Evolutionary conservation across 2,329 filamentous ascomycete species (phyloP).

Genomic region (Exserohilum turcica): DNA sequence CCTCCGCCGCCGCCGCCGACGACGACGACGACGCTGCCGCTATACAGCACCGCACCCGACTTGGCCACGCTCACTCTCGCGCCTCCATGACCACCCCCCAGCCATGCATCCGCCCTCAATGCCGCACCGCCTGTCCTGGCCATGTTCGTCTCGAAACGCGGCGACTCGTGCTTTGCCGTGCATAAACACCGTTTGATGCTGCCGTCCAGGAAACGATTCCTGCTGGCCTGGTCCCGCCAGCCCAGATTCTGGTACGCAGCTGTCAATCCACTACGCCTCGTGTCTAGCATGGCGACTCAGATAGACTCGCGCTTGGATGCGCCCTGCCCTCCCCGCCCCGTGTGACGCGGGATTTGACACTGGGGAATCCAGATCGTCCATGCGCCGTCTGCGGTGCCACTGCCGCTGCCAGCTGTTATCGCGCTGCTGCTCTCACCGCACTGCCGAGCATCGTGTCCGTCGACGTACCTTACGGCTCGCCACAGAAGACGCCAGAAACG

Average conservation of each 20-base stretch:
- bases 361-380: slow-evolving; percentile 1
- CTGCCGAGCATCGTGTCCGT: not conserved
- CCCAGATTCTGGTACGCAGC: slow-evolving; percentile 14
- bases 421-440: not conserved
- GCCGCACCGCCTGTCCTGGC: not conserved
- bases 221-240: slow-evolving; percentile 6
- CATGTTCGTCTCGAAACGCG: slow-evolving; percentile 4
- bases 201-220: not conserved
- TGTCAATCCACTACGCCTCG: slow-evolving; percentile 9
- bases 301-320: not conserved
- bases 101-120: not conserved
- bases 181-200: slow-evolving; percentile 5
- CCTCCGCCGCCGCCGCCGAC: not conserved
- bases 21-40: not conserved
- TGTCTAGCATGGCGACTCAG: slow-evolving; percentile 10
- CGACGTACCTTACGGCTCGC: too few species aligned
- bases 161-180: not conserved
- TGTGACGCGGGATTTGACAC: slow-evolving; percentile 5
- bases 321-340: slow-evolving; percentile 1
- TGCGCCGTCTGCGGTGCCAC: slow-evolving; percentile 11
- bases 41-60: not conserved
- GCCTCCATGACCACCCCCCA: not conserved
- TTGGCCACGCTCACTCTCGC: not conserved
- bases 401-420: slow-evolving; percentile 9
- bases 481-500: too few species aligned